Evolutionary conservation across 371 early-diverging fungal species (phyloP).

Genomic region (Rhizopus arrhizus): DNA sequence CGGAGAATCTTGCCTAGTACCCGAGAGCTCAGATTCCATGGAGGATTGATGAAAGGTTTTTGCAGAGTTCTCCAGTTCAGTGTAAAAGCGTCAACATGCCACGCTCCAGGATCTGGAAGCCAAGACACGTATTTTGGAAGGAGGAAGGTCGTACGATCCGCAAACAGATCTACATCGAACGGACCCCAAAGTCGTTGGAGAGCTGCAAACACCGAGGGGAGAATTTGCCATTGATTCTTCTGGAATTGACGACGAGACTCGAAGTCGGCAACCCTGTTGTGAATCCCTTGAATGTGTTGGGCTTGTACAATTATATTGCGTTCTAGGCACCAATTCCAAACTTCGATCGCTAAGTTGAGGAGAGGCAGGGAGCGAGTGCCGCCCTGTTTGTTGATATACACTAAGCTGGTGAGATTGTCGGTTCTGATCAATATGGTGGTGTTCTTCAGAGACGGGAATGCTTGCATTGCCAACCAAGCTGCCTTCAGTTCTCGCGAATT

Average conservation of each 20-base stretch:
- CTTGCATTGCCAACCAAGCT: conserved; percentile 3
- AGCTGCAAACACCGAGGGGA: conserved; percentile 1
- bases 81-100: not conserved
- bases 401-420: conserved; percentile 8
- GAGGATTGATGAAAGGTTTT: not conserved
- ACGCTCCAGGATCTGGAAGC: conserved; percentile 10
- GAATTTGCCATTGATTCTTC: conserved; percentile 25
- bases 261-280: conserved; percentile 17
- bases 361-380: conserved; percentile 4
- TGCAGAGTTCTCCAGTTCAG: not conserved
- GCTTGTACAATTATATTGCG: conserved; percentile 3
- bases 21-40: not conserved
- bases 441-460: conserved; percentile 7
- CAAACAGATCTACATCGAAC: conserved; percentile 30
- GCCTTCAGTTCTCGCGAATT: conserved; percentile 30
- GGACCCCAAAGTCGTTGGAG: conserved; percentile 14
- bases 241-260: conserved; percentile 13
- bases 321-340: conserved; percentile 13
- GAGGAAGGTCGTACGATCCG: conserved; percentile 18
- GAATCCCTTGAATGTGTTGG: conserved; percentile 2
- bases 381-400: conserved; percentile 17
- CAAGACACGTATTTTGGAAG: conserved; percentile 27
- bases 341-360: conserved; percentile 3
- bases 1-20: not conserved
- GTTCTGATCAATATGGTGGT: conserved; percentile 6